Conservation (phyloP, 1,284 basidiomycete species). For the Microbotryum intermedium region DNA sequence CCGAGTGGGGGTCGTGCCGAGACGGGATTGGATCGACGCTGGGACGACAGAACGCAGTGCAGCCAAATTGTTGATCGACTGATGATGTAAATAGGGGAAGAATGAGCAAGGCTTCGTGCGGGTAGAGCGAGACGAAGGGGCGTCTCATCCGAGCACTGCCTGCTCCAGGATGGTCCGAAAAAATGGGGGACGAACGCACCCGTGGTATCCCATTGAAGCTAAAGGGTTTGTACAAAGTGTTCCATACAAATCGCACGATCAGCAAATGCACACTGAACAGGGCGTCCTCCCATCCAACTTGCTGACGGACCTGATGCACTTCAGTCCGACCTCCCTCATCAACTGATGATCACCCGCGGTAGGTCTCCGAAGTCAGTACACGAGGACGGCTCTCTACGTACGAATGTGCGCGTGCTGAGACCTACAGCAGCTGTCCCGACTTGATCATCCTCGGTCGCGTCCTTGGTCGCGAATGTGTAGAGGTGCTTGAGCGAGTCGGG, state of each 20-base stretch:
- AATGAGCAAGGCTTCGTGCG: slow-evolving; percentile 16
- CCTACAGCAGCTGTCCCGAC: not conserved
- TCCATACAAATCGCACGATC: too few relatives aligned
- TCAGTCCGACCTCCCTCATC: slow-evolving; percentile 87
- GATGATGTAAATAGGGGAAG: not conserved
- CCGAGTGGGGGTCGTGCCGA: slow-evolving; percentile 61
- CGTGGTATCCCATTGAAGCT: slow-evolving; percentile 31
- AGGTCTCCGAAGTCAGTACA: too few relatives aligned
- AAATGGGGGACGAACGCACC: slow-evolving; percentile 5
- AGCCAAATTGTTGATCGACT: slow-evolving; percentile 76
- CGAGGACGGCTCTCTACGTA: too few relatives aligned
- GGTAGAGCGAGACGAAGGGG: not conserved
- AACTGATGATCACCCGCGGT: slow-evolving; percentile 37
- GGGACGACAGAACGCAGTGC: slow-evolving; percentile 65
- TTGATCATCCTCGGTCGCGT: slow-evolving; percentile 50
- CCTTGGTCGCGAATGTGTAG: slow-evolving; percentile 61
- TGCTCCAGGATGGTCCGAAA: not conserved
- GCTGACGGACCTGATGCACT: slow-evolving; percentile 86
- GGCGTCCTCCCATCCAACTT: too few relatives aligned
- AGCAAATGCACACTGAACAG: too few relatives aligned
- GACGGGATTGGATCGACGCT: slow-evolving; percentile 61
- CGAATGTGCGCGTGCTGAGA: too few relatives aligned
- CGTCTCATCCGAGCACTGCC: too few relatives aligned
- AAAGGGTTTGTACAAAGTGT: too few relatives aligned
- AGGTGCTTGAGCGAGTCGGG: slow-evolving; percentile 68